Evolutionary conservation across 139 green algal genomes (phyloP).

Genomic region (Chlamydomonas schloesseri): DNA sequence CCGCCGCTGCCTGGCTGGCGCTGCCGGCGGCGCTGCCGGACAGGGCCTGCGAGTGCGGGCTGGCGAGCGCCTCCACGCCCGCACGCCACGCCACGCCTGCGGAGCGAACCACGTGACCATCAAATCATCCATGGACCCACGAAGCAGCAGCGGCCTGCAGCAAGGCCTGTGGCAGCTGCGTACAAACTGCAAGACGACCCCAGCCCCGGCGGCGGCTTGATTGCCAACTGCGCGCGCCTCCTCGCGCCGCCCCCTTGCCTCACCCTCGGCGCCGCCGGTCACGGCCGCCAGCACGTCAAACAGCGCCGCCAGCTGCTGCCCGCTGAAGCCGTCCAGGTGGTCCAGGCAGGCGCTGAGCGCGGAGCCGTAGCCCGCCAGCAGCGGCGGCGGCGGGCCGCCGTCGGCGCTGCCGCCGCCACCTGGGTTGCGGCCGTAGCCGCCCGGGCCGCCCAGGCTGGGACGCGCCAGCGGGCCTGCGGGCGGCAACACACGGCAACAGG

Average conservation of each 20-base stretch:
- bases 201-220: no score
- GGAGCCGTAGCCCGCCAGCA: constrained; percentile 43
- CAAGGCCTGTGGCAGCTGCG: no score
- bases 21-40: no score
- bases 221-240: no score
- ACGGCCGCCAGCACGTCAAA: constrained; percentile 54
- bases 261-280: constrained; percentile 33
- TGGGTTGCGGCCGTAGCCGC: background rate
- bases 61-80: background rate
- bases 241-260: background rate
- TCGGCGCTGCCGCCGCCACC: no score
- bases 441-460: background rate
- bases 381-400: background rate
- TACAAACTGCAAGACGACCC: no score
- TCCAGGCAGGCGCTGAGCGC: constrained; percentile 54
- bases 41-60: no score
- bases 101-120: no score
- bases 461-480: background rate
- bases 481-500: no score
- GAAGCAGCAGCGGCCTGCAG: no score
- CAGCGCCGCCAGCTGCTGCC: constrained; percentile 52
- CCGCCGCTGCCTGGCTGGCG: background rate
- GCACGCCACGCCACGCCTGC: constrained; percentile 28
- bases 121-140: no score
- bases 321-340: constrained; percentile 58